Conservation (phyloP, 345 rosid species). For the Hypericum perforatum region DNA sequence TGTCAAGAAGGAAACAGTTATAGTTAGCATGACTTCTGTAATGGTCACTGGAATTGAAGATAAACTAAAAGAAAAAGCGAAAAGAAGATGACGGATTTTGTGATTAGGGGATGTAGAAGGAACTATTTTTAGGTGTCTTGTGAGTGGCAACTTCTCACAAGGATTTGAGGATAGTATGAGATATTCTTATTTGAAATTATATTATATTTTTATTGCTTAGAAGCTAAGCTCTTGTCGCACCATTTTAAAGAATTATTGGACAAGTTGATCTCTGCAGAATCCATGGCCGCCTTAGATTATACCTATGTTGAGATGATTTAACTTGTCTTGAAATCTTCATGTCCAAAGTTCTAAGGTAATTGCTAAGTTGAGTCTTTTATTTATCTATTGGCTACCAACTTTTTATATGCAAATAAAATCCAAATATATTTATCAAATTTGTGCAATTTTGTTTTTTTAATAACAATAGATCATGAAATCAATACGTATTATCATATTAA, state of each 20-base stretch:
- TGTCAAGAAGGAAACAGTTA: constrained; percentile 29
- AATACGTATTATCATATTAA: too few relatives aligned
- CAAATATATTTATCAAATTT: too few relatives aligned
- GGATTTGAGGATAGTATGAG: constrained; percentile 20
- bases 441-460: too few relatives aligned
- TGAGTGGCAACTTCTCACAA: constrained; percentile 22
- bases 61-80: constrained; percentile 7
- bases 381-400: too few relatives aligned
- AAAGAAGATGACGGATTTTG: constrained; percentile 16
- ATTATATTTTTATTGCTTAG: constrained; percentile 7
- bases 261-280: not conserved
- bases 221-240: constrained; percentile 1
- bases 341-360: too few relatives aligned
- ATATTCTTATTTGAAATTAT: constrained; percentile 15
- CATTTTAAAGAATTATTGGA: not conserved
- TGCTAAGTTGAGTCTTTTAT: too few relatives aligned
- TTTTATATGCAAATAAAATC: too few relatives aligned
- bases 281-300: not conserved
- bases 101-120: constrained; percentile 33
- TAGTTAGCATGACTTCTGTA: constrained; percentile 33
- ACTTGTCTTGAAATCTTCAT: not conserved
- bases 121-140: constrained; percentile 27
- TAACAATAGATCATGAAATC: too few relatives aligned
- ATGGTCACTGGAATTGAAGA: constrained; percentile 22
- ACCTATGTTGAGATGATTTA: constrained; percentile 4